Base-by-base conservation (phyloP, 768 basidiomycete species). In the Rhizopogon salebrosus region DNA sequence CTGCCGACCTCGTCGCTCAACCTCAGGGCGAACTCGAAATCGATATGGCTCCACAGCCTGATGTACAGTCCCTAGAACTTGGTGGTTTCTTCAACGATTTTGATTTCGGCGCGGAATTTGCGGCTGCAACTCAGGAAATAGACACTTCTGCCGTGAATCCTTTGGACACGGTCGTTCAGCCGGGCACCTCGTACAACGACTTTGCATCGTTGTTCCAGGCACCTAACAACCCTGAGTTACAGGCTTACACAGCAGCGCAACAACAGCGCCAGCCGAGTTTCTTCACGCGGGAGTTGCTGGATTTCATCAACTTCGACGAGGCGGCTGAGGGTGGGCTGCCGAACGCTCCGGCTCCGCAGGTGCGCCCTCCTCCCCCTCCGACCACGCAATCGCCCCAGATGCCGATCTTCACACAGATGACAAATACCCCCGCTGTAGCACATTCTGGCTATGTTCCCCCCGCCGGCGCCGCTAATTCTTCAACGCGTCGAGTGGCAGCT, bases 401-500 rank as follows among this genome's bases (percentile, higher is more conserved):
- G 49, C 53, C 63, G 22, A 63, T 63, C 41, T 65, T 65, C 50
- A 60, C 57, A 45, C 70, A 58, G 58, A 61, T 63, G 64, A 62
- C 64, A 6, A 62, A 63, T 35, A 40, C 60, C 3, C 34, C 60
- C 8, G 43, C 41, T 18, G 40, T 54, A 6, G 51, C 56, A 7
- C 39, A 56, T 18, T 22, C 49, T 20, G 55, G 52, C 6, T 85
- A 84, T 56, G 64, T 72, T 0, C 83, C 84, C 5, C 82, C 84
- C 13, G 54, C 80, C 11, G 84, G 81, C 45, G 83, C 83, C 20
- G 62, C 67, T 3, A 59, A 76, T 52, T 73, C 76, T 1, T 73
- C 76, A 8, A 75, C 69, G 23, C 76, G 83, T 38, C 79, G 84
- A 4, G 83, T 80, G 36, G 83, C 64, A 8, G 82, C 69, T 3